Evolutionary conservation across 1,139 yeast species (phyloP).

Genomic region (Geotrichum carabidarum): DNA sequence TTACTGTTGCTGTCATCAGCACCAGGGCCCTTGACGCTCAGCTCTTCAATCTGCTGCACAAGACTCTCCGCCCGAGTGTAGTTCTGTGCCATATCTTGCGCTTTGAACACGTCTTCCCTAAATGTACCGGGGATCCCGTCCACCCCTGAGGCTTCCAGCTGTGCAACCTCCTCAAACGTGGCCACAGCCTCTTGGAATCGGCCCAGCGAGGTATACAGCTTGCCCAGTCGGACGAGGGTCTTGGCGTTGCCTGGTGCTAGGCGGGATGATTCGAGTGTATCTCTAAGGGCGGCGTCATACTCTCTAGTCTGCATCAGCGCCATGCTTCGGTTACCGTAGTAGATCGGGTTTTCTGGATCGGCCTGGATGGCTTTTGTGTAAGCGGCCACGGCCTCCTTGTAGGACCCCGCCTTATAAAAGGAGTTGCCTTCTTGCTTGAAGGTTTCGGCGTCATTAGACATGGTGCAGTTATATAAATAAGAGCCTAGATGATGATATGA

Average conservation of each 20-base stretch:
- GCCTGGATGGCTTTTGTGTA: constrained; percentile 39
- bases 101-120: constrained; percentile 32
- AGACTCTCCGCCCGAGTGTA: constrained; percentile 34
- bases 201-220: constrained; percentile 37
- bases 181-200: constrained; percentile 36
- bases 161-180: constrained; percentile 24
- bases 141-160: constrained; percentile 12
- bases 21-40: constrained; percentile 11
- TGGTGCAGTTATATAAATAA: not conserved
- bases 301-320: constrained; percentile 59
- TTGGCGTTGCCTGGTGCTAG: constrained; percentile 37
- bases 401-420: constrained; percentile 38
- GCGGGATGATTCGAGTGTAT: constrained; percentile 37
- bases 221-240: constrained; percentile 37
- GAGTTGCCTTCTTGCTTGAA: constrained; percentile 39
- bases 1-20: constrained; percentile 10
- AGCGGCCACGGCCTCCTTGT: constrained; percentile 34
- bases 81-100: constrained; percentile 38
- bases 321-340: constrained; percentile 78
- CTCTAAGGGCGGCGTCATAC: constrained; percentile 55
- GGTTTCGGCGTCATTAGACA: constrained; percentile 32
- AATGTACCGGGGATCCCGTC: constrained; percentile 28
- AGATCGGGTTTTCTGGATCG: constrained; percentile 39
- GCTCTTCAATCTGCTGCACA: constrained; percentile 22
- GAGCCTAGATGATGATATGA: not conserved